Base-by-base conservation (phyloP, 2,329 filamentous ascomycete species). In the Diaporthe eres region DNA sequence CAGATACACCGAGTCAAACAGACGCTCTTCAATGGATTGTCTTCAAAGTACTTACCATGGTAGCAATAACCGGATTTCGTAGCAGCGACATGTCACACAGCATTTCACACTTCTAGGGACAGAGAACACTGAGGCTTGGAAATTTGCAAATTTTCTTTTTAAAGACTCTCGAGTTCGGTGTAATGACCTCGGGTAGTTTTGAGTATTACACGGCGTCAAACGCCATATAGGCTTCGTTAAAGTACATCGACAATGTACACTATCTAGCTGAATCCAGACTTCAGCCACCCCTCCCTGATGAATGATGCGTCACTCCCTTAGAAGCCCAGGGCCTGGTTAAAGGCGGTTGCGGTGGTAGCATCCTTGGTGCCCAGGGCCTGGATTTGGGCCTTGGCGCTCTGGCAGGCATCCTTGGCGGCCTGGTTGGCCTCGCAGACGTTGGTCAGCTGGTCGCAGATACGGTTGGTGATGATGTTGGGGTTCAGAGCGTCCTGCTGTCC, bases 401-500 rank as follows among this genome's bases (percentile, higher is more conserved):
- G 79, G 83, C 90, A 92, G 7, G 87, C 86, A 17, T 86, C 81
- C 78, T 89, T 86, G 72, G 91, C 92, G 5, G 90, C 91, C 37
- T 85, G 86, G 81, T 91, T 92, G 72, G 92, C 92, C 53, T 86
- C 85, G 84, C 92, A 94, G 51, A 92, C 90, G 84, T 93, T 94
- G 81, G 84, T 88, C 75, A 94, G 87, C 85, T 93, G 91, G 83
- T 94, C 92, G 83, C 90, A 92, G 82, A 94, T 91, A 77, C 91
- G 89, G 87, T 93, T 93, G 82, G 91, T 93, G 86, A 94, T 73
- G 39, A 73, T 73, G 44, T 61, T 63, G 4, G 71, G 71, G 58
- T 74, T 74, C 6, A 74, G 71, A 1, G 71, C 71, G 22, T 74
- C 71, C 31, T 79, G 72, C 60, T 79, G 90, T 60, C 89, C 90